Evolutionary conservation across 2,329 filamentous ascomycete species (phyloP).

Genomic region (Epichloe uncinata): DNA sequence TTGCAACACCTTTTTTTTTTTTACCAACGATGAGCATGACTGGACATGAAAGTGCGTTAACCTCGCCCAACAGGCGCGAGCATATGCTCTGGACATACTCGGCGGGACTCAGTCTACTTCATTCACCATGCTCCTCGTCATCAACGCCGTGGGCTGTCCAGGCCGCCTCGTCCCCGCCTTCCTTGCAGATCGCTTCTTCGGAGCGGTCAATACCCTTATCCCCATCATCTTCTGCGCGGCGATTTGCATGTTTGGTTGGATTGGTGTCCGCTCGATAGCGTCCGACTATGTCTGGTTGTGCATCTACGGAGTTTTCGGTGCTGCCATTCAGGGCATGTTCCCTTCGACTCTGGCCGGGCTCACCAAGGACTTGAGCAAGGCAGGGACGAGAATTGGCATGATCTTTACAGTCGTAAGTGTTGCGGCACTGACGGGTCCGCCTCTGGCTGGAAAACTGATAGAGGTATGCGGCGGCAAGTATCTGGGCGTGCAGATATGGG

Average conservation of each 20-base stretch:
- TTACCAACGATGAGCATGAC: too few relatives aligned
- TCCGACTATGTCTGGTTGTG: conserved; percentile 43
- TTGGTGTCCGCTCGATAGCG: conserved; percentile 26
- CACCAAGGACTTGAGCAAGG: conserved; percentile 38
- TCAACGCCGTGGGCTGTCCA: conserved; percentile 44
- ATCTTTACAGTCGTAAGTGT: conserved; percentile 43
- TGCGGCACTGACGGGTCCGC: conserved; percentile 39
- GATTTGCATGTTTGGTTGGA: conserved; percentile 38
- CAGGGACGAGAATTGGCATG: conserved; percentile 47
- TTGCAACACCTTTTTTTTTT: background rate
- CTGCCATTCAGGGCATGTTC: conserved; percentile 53
- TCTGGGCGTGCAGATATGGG: conserved; percentile 37
- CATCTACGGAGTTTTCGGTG: conserved; percentile 51
- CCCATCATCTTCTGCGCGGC: conserved; percentile 34
- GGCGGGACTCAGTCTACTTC: conserved; percentile 34
- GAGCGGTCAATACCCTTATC: conserved; percentile 42
- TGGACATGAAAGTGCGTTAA: too few relatives aligned
- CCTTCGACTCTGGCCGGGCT: conserved; percentile 37
- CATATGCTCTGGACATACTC: conserved; percentile 27
- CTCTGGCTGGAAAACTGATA: conserved; percentile 39
- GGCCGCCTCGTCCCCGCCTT: conserved; percentile 41
- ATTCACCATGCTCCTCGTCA: conserved; percentile 44
- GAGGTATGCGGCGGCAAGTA: conserved; percentile 29
- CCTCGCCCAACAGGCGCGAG: conserved; percentile 19
- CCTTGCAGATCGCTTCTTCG: conserved; percentile 40